phyloP scores from a whole-genome alignment of 2,329 filamentous ascomycete species.

The Sordariomycetes sp. region DNA sequence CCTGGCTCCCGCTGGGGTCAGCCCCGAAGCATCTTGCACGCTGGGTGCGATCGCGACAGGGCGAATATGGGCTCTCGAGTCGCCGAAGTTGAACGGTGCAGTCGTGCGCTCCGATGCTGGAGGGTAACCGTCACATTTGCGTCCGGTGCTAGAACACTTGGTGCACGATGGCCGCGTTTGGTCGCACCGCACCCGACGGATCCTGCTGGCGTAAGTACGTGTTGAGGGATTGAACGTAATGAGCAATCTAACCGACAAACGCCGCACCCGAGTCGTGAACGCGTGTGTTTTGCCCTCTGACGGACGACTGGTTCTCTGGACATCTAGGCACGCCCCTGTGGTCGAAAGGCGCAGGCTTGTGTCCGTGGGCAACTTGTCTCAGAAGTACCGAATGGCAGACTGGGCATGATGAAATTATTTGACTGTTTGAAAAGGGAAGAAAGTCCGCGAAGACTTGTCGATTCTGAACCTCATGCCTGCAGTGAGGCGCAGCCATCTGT shows the following conservation, averaged over 20 bases:
- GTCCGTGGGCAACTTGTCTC: too few relatives aligned
- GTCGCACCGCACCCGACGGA: slow-evolving; percentile 27
- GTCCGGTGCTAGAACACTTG: slow-evolving; percentile 14
- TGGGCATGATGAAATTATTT: too few relatives aligned
- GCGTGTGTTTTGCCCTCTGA: not conserved
- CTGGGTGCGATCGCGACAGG: not conserved
- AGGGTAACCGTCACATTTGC: slow-evolving; percentile 2
- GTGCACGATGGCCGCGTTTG: slow-evolving; percentile 23
- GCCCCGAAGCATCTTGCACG: too few relatives aligned
- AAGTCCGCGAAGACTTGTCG: too few relatives aligned
- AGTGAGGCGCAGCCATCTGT: too few relatives aligned
- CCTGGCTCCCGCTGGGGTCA: not conserved
- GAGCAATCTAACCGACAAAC: not conserved
- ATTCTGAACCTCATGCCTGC: too few relatives aligned
- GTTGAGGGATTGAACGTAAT: not conserved
- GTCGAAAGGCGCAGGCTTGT: too few relatives aligned
- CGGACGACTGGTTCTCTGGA: too few relatives aligned
- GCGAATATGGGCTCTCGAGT: not conserved
- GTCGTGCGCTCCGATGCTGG: not conserved
- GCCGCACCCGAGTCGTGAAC: not conserved
- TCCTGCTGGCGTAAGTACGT: slow-evolving; percentile 9
- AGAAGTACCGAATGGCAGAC: too few relatives aligned
- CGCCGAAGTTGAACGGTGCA: not conserved
- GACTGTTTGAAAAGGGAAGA: too few relatives aligned
- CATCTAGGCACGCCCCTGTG: too few relatives aligned